These are phyloP conservation scores for Osmozyma mogii DNA, from an alignment of 805 yeast species.

Conservation along the genomic window DNA sequence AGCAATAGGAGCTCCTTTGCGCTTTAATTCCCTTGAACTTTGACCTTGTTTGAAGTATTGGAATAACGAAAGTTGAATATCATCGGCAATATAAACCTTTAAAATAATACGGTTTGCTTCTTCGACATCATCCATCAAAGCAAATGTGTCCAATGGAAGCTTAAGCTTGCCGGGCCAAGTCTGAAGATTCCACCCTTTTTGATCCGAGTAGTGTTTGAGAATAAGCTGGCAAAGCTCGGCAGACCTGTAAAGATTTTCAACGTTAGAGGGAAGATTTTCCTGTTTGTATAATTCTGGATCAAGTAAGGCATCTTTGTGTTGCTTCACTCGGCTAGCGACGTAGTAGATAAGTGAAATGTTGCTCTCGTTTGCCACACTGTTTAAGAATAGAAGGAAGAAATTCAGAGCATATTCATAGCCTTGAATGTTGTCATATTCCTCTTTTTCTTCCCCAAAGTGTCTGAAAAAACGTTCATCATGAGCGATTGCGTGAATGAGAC, in stretches of 20 bases:
- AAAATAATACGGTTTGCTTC: slow-evolving; percentile 53
- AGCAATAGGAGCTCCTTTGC: too few relatives aligned
- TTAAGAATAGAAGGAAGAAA: slow-evolving; percentile 54
- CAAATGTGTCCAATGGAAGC: slow-evolving; percentile 61
- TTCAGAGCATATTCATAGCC: slow-evolving; percentile 50
- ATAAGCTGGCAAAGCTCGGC: slow-evolving; percentile 69
- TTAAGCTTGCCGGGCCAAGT: slow-evolving; percentile 78
- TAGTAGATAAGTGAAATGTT: slow-evolving; percentile 71
- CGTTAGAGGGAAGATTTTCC: slow-evolving; percentile 16
- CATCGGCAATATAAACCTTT: slow-evolving; percentile 42
- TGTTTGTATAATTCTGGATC: slow-evolving; percentile 23
- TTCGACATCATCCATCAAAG: slow-evolving; percentile 47
- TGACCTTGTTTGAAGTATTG: neutral
- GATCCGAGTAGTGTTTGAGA: slow-evolving; percentile 49
- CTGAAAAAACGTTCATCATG: slow-evolving; percentile 64
- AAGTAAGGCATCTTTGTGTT: slow-evolving; percentile 53
- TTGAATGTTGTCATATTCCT: slow-evolving; percentile 18
- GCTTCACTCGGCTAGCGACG: slow-evolving; percentile 70
- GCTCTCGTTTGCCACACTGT: slow-evolving; percentile 50
- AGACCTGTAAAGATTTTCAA: slow-evolving; percentile 47
- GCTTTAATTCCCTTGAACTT: too few relatives aligned
- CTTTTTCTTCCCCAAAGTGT: slow-evolving; percentile 20
- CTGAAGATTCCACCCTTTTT: slow-evolving; percentile 59
- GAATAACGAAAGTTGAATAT: neutral
- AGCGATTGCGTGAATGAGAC: slow-evolving; percentile 62